These are phyloP conservation scores for Glycine tomentella DNA, from an alignment of 306 rosid species.

Conservation along the genomic window DNA sequence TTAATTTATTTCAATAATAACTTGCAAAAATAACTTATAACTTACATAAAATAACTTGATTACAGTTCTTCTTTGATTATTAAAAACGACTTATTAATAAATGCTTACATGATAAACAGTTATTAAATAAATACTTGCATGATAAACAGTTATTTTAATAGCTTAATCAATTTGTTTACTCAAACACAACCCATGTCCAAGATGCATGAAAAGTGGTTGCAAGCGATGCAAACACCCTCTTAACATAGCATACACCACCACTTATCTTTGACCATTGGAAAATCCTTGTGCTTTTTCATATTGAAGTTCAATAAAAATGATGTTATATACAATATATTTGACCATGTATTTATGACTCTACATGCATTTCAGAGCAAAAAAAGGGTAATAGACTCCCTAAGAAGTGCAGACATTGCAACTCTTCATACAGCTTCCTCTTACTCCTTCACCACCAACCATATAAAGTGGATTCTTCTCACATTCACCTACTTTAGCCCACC, in stretches of 20 bases:
- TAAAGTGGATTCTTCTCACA: constrained; percentile 80
- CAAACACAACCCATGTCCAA: too few species aligned
- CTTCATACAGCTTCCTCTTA: constrained; percentile 80
- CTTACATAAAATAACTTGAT: too few species aligned
- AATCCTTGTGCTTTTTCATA: background rate
- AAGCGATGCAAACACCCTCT: background rate
- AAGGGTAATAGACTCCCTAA: constrained; percentile 41
- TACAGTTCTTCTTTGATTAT: too few species aligned
- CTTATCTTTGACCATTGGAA: background rate
- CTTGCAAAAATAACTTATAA: too few species aligned
- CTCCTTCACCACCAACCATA: constrained; percentile 73
- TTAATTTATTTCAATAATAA: too few species aligned
- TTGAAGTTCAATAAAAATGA: constrained; percentile 37
- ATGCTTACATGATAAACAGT: too few species aligned
- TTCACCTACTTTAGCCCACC: constrained; percentile 87
- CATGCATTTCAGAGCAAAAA: constrained; percentile 10
- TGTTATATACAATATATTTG: constrained; percentile 55
- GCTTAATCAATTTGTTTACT: too few species aligned
- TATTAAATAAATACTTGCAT: too few species aligned
- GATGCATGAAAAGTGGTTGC: too few species aligned
- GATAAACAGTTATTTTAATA: too few species aligned
- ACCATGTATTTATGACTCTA: constrained; percentile 16
- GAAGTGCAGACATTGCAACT: constrained; percentile 80
- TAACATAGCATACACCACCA: background rate
- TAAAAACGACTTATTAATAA: too few species aligned